Base-by-base conservation (phyloP, 768 basidiomycete genomes). In the Mrakia frigida region DNA sequence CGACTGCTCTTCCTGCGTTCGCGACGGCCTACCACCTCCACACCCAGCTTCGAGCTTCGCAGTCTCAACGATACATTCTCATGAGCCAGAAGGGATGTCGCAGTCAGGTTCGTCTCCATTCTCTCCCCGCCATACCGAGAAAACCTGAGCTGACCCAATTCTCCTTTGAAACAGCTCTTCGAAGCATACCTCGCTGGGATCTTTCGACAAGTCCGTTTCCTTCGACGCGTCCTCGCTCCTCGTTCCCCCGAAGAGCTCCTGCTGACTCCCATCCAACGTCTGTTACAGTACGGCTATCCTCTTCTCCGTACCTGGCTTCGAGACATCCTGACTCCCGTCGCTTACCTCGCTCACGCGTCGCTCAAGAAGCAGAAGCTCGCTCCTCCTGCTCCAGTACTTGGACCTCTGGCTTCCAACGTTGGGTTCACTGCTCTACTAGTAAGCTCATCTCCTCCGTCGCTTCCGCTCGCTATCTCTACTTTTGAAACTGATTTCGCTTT, bases 301-400 rank as follows among this genome's bases (percentile, higher is more conserved):
- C 35, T 63, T 21, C 31, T 37, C 11, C 61, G 61, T 1, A 37
- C n/a, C 33, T 63, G 61, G 61, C 31, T 63, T 18, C 11, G 61
- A 37, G 61, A 63, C 6, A 21, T 63, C 31, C 11, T 63, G 10
- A 37, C 61, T 31, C 61, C 61, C 18, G 35, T 63, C 61, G 61
- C 61, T 21, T 7, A 33, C 23, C 35, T 37, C 31, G 31, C 31
- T 16, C 35, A 63, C 61, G 35, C 31, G 61, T 28, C 21, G 0
- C 61, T 63, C 61, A 63, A 63, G 35, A 31, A 56, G n/a, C 23
- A 56, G 56, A 56, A 56, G 56, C 28, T 56, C 56, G 56, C 56
- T 56, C n/a, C 56, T 56, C 56, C 56, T 13, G 5, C 13, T 56
- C 3, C 56, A 9, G n/a, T 28, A 6, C 56, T 56, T 1, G 56